Percentiles rank a stretch among this genome's conserved stretches.
phyloP scores from a whole-genome alignment of 2,329 filamentous ascomycete species.

The Metarhizium robertsii region DNA sequence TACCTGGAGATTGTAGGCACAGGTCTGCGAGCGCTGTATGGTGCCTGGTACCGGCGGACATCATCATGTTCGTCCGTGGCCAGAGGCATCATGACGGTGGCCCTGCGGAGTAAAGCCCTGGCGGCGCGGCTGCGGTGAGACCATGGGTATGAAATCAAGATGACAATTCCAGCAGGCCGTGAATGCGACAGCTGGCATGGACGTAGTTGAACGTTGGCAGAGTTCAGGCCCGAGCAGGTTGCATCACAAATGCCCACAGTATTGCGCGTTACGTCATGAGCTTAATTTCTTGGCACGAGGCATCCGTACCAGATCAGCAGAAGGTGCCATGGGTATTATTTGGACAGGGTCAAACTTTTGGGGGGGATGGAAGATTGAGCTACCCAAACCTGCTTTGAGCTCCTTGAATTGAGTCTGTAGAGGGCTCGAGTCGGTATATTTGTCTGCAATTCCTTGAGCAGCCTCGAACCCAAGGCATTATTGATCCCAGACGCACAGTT shows the following conservation, averaged over 20 bases:
- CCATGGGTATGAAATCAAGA: neutral
- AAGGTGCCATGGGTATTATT: neutral
- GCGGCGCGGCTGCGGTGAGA: neutral
- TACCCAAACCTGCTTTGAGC: too few species aligned
- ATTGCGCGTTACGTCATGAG: conserved; percentile 4
- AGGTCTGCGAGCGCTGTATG: conserved; percentile 32
- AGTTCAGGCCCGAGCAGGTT: neutral
- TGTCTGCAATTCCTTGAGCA: too few species aligned
- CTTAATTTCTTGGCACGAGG: conserved; percentile 1
- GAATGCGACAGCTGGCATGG: neutral
- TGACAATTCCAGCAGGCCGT: neutral
- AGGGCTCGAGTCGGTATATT: too few species aligned
- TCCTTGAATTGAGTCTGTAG: too few species aligned
- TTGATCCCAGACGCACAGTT: too few species aligned
- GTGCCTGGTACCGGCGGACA: conserved; percentile 26
- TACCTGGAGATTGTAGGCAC: conserved; percentile 42
- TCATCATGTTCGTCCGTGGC: conserved; percentile 28
- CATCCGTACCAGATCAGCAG: neutral
- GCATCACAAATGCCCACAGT: neutral
- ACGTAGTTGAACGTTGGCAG: neutral
- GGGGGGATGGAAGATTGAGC: too few species aligned
- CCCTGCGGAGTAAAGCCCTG: neutral
- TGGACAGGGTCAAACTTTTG: too few species aligned
- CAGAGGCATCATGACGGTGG: conserved; percentile 22
- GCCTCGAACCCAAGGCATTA: too few species aligned